Evolutionary conservation across 2,329 filamentous ascomycete species (phyloP), one percentile per base, ranked within the genome.

Genomic region (Orbilia ellipsospora): DNA sequence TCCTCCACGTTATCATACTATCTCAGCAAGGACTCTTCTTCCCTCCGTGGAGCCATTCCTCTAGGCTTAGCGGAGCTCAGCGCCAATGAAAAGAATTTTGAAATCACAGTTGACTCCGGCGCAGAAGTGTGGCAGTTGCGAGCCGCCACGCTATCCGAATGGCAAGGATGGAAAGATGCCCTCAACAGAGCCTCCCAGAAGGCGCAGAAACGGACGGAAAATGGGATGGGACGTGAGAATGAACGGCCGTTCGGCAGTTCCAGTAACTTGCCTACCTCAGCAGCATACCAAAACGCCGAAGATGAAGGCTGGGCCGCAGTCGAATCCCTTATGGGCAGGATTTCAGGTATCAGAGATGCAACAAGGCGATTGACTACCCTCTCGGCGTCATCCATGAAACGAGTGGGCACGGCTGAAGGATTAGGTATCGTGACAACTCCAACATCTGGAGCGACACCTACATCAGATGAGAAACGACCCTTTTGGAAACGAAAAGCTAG

Each of bases 1-100:
- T 94, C 94, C 0, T 96, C 92, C 77, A 98, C 95, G 0, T 85
- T 99, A 36, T 98, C 95, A 0, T 99, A 99, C 84, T 99, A 97
- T 81, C 92, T 96, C 81, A 95, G 94, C 82, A 90, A 93, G 54
- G 94, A 96, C 81, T 97, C 94, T 4, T 96, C 94, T 4, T 93
- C 94, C 0, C 85, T 99, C 51, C 89, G 95, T 73, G 95, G 95
- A 16, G 93, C 95, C 6, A 95, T 99, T 61, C 95, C 95, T 0
- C 86, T 99, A 7, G 95, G 93, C 26, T 84, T 99, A 61, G 95
- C 95, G 15, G 95, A 93, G 3, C 91, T 99, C 73, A 92, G 94
- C 2, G 93, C 93, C 6, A 94, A 97, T 81, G 92, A 95, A 81
- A 89, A 92, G 80, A 89, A 92, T 44, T 88, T 93, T 77, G 94